Conservation (phyloP, 2,329 filamentous ascomycete species). For the Metarhizium brunneum region DNA sequence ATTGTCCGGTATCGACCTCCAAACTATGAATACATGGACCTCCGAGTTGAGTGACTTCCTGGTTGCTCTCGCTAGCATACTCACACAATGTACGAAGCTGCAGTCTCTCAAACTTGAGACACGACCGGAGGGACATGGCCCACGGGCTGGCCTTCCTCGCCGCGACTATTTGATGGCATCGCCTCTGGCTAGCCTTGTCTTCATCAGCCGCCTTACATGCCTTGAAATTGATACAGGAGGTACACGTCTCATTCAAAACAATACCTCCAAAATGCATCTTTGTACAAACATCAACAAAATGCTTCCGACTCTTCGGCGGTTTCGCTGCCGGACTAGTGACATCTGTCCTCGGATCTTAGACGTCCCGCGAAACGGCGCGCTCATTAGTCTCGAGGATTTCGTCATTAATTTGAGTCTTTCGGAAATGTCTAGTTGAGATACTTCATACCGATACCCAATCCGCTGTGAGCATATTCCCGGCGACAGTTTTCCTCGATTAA, state of each 20-base stretch:
- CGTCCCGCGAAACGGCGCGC: not conserved
- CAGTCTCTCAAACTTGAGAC: constrained; percentile 4
- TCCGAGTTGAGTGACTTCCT: not conserved
- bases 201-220: constrained; percentile 5
- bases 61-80: constrained; percentile 3
- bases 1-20: not conserved
- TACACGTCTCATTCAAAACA: constrained; percentile 1
- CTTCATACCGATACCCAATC: constrained; percentile 3
- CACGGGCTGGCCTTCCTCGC: not conserved
- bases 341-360: constrained; percentile 6
- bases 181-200: constrained; percentile 4
- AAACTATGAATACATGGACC: too few species aligned
- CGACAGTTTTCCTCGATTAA: constrained; percentile 4
- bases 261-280: constrained; percentile 3
- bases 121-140: not conserved
- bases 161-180: constrained; percentile 5
- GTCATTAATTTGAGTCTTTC: constrained; percentile 8
- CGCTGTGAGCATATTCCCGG: not conserved
- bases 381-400: constrained; percentile 2
- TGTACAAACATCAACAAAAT: constrained; percentile 3
- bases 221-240: constrained; percentile 7
- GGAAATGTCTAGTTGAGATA: constrained; percentile 2
- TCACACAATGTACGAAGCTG: constrained; percentile 6
- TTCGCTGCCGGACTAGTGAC: constrained; percentile 6
- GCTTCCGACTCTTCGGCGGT: constrained; percentile 4